Evolutionary conservation across 2,329 filamentous ascomycete species (phyloP), one percentile per base, ranked within the genome.

Genomic region (Knufia petricola): DNA sequence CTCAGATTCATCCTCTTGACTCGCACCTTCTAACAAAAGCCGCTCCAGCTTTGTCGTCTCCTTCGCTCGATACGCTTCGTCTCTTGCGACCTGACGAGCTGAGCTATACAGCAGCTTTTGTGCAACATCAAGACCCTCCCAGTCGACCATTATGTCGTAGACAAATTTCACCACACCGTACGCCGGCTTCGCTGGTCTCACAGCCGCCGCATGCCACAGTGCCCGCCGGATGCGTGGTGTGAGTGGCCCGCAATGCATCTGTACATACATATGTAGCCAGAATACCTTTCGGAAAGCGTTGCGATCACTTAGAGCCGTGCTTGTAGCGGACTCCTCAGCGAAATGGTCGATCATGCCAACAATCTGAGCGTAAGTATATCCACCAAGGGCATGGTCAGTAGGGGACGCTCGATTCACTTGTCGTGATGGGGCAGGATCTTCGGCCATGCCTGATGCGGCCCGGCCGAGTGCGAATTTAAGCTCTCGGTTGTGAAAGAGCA

Each of bases 161-260:
- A 77, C 66, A 58, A 68, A 76, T 26, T 60, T 55, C 47, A 73
- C 63, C 49, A 64, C 63, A 23, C 53, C 53, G 0, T 55, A 57
- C 10, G 64, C 56, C 2, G 56, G 50, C 1, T 65, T 64, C 26
- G 64, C 62, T 17, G 65, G 68, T 13, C 72, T 63, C 20, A 68
- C 61, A 20, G 77, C 62, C 13, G 71, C 74, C 19, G 71, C 69
- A 54, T 70, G 65, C 49, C 75, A 73, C 57, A 78, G 55, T 0
- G 75, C 72, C 26, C 70, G 67, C 4, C 66, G 67, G 50, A 78
- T 61, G 2, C 64, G 53, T 1, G 68, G 64, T 15, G 62, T 60
- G 13, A 76, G 58, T 1, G 68, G 68, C 7, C 67, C 70, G 41
- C 64, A 54, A 38, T 70, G 64, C 20, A 62, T 61, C 19, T 61